Base-by-base conservation (phyloP, 345 rosid species). In the Camelina hispida region DNA sequence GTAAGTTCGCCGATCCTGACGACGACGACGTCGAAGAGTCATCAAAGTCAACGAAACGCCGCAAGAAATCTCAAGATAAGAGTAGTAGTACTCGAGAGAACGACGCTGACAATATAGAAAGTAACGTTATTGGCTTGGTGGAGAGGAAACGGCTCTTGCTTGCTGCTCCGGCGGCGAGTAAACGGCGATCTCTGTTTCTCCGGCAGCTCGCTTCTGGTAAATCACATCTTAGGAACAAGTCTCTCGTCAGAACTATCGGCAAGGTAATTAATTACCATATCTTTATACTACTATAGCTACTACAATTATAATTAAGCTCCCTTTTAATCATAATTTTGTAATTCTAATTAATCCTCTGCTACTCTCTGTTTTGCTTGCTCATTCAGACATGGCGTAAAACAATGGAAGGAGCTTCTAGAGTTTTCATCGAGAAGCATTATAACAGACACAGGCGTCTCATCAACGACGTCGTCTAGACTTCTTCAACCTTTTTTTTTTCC, bases 351-450 rank as follows among this genome's bases (percentile, higher is more conserved):
- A 46, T 10, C 48, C 0, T 16, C 38, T 0, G 7, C 1, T 60
- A 17, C 8, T 25, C 20, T 46, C 20, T 46, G 34, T 14, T 47
- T 0, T 20, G 0, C 11, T 4, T 55, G 6, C 60, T 43, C 44
- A 35, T 83, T 28, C 84, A 90, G 98, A 90, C 96, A 46, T 92
- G 97, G 97, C 89, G 93, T 16, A 89, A 75, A 74, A 90, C 97
- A 14, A 78, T 95, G 61, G 93, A 89, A 73, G 94, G 97, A 73
- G 97, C 99, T 4, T 86, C 97, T 0, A 86, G 80, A 66, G 85
- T 85, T 40, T 81, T 95, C 64, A 58, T 92, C 73, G 96, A 92
- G 84, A 95, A 82, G 82, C 96, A 87, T 64, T 89, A 86, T 72
- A 85, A 86, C 71, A 82, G 90, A 50, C 99, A 90, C 52, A 86